These are phyloP conservation scores for Phytophthora cajani DNA, from an alignment of 352 stramenopile species.

Conservation along the genomic window DNA sequence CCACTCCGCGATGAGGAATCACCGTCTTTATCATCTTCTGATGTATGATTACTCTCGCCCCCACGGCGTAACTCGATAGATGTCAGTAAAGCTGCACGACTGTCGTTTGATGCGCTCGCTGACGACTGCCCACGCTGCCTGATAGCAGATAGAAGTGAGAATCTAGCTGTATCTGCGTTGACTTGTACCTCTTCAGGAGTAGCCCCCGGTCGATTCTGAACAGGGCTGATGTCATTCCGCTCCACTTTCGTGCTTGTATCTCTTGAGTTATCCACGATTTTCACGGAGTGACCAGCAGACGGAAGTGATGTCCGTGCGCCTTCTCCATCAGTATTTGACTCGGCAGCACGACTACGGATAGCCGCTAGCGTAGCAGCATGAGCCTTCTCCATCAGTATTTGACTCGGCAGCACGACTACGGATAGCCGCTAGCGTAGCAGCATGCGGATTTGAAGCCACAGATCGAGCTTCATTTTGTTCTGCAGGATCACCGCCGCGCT, in stretches of 20 bases:
- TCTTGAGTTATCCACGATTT: not conserved
- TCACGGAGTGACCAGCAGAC: constrained; percentile 2
- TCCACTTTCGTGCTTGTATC: not conserved
- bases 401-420: constrained; percentile 11
- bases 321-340: not conserved
- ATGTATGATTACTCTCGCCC: not conserved
- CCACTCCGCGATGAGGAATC: constrained; percentile 1
- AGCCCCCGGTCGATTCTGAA: not conserved
- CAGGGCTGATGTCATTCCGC: not conserved
- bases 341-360: constrained; percentile 19
- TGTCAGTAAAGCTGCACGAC: constrained; percentile 20
- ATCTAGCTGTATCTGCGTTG: constrained; percentile 12
- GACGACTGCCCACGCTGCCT: constrained; percentile 14
- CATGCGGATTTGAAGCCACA: constrained; percentile 7
- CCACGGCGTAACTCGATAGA: constrained; percentile 16
- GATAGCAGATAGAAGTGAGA: constrained; percentile 24
- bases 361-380: constrained; percentile 23
- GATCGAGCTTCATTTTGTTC: not conserved
- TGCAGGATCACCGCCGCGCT: constrained; percentile 11
- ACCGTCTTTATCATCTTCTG: not conserved
- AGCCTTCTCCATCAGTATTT: not conserved
- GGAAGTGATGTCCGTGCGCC: constrained; percentile 4
- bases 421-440: constrained; percentile 26
- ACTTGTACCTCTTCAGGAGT: constrained; percentile 1
- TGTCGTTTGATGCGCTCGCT: not conserved